Evolutionary conservation across 108 stramenopile species (phyloP).

Genomic region (Nannochloropsis gaditana): DNA sequence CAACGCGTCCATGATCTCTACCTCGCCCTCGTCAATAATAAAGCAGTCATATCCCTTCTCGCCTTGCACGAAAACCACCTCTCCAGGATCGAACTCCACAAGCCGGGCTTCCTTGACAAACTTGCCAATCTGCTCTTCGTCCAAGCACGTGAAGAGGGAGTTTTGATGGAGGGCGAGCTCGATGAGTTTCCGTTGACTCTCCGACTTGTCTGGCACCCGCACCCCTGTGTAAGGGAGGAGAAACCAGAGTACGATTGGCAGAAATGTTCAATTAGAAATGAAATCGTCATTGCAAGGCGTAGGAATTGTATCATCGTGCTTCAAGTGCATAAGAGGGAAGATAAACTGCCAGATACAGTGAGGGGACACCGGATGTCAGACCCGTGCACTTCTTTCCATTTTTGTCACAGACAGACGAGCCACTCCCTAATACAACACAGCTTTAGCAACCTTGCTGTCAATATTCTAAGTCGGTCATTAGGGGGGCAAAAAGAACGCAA

Average conservation of each 20-base stretch:
- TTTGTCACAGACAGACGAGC: too few relatives aligned
- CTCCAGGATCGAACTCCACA: constrained; percentile 48
- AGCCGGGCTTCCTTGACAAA: constrained; percentile 51
- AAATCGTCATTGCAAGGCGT: not conserved
- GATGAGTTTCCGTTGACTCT: not conserved
- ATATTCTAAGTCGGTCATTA: too few relatives aligned
- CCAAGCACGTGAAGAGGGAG: constrained; percentile 60
- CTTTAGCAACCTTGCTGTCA: too few relatives aligned
- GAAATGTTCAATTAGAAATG: not conserved
- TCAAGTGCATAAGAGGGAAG: too few relatives aligned
- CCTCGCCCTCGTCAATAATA: constrained; percentile 26
- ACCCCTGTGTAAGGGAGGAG: constrained; percentile 8
- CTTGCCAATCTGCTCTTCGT: constrained; percentile 57
- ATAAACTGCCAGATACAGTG: too few relatives aligned
- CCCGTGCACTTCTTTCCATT: too few relatives aligned
- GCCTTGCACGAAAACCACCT: constrained; percentile 55
- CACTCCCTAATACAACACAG: too few relatives aligned
- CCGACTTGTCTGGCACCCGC: not conserved
- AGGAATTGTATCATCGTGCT: too few relatives aligned
- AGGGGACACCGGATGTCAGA: too few relatives aligned
- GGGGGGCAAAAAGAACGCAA: too few relatives aligned
- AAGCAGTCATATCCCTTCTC: constrained; percentile 44
- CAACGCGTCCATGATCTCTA: constrained; percentile 36
- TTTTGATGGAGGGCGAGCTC: constrained; percentile 26
- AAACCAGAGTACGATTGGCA: not conserved